Evolutionary conservation across 2,329 filamentous ascomycete species (phyloP).

Genomic region (Hortaea werneckii): DNA sequence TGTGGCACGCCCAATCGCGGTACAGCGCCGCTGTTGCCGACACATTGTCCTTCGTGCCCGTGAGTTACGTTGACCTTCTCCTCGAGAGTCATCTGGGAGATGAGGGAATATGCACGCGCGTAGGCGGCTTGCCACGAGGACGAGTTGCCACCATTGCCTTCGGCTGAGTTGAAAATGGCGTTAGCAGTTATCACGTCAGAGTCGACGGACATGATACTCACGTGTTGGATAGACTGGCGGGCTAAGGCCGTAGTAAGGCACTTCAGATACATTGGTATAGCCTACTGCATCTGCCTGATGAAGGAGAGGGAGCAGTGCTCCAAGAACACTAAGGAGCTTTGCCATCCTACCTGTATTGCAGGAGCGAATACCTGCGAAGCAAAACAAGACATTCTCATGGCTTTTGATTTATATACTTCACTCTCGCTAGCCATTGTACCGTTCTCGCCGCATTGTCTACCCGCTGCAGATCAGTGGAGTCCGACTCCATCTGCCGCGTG

Average conservation of each 20-base stretch:
- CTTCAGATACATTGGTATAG: constrained; percentile 6
- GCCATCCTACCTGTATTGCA: neutral
- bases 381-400: too few relatives aligned
- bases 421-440: too few relatives aligned
- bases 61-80: constrained; percentile 28
- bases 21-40: constrained; percentile 66
- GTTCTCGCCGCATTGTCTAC: too few relatives aligned
- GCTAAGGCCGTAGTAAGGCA: constrained; percentile 8
- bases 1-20: constrained; percentile 61
- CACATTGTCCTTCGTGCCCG: constrained; percentile 39
- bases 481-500: neutral
- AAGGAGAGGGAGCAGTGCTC: neutral
- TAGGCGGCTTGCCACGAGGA: constrained; percentile 23
- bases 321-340: neutral
- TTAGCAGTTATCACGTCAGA: neutral
- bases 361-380: too few relatives aligned
- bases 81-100: constrained; percentile 24
- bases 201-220: constrained; percentile 6
- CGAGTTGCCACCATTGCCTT: constrained; percentile 11
- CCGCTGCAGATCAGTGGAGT: too few relatives aligned
- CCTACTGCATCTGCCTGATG: neutral
- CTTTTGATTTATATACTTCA: too few relatives aligned
- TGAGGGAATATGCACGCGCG: constrained; percentile 18
- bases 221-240: constrained; percentile 21
- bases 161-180: neutral